phyloP scores from a whole-genome alignment of 192 early-diverging fungal genomes.

The Backusella macrospora region DNA sequence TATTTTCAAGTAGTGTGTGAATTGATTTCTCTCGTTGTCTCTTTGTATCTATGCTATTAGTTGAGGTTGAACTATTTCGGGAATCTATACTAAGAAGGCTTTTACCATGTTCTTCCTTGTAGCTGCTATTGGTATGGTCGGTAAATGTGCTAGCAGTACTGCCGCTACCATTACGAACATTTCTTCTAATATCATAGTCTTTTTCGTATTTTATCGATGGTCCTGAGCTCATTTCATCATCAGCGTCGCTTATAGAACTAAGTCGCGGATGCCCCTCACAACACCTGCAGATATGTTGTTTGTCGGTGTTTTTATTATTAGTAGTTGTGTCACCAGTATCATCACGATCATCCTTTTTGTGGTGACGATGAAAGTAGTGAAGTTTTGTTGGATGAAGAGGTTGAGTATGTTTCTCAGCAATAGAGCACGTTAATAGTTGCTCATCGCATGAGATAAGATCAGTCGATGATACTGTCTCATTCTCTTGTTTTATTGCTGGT shows the following conservation, averaged over 20 bases:
- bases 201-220: background rate
- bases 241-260: background rate
- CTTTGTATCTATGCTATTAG: background rate
- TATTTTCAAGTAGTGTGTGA: background rate
- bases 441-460: background rate
- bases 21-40: background rate
- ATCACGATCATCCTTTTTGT: background rate
- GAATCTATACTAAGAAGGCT: background rate
- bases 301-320: background rate
- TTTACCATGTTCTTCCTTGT: background rate
- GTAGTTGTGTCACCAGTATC: too few relatives aligned
- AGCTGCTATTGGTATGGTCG: background rate
- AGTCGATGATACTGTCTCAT: background rate
- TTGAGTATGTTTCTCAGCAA: background rate
- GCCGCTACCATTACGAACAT: too few relatives aligned
- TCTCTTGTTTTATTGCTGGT: background rate
- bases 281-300: background rate
- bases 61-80: background rate
- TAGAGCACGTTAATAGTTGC: background rate
- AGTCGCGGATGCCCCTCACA: background rate
- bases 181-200: background rate
- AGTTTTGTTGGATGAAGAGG: background rate
- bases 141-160: background rate
- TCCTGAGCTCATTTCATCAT: slow-evolving; percentile 8
- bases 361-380: background rate